A percentile compares a stretch with the other conserved stretches of the same genome.
Conservation (phyloP, 192 early-diverging fungal species). For the Linnemannia zychae region DNA sequence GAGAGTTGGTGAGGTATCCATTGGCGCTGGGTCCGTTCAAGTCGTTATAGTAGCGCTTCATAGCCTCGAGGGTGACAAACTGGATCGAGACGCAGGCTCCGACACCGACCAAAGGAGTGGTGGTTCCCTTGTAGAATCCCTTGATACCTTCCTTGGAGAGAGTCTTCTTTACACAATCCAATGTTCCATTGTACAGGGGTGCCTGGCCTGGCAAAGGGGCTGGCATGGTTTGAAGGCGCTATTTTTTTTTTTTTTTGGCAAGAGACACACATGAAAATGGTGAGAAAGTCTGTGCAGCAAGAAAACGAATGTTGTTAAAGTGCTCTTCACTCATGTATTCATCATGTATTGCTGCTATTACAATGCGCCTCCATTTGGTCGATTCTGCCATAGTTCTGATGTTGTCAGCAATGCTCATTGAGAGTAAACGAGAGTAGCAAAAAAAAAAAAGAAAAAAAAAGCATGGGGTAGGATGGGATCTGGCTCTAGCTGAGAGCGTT, state of each 20-base stretch:
- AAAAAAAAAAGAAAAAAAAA: conserved; percentile 1
- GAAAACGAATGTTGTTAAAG: not conserved
- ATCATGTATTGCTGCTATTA: not conserved
- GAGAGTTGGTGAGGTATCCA: conserved; percentile 73
- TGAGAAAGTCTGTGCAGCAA: not conserved
- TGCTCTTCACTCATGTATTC: not conserved
- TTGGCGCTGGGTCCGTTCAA: conserved; percentile 65
- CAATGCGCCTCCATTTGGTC: not conserved
- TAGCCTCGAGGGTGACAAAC: conserved; percentile 89
- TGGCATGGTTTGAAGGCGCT: conserved; percentile 94
- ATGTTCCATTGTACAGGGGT: conserved; percentile 81
- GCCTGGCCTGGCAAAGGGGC: conserved; percentile 68
- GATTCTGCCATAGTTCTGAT: not conserved
- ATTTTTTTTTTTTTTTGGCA: conserved; percentile 18
- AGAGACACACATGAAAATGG: not conserved
- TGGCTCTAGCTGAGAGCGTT: not conserved
- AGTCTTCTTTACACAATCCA: conserved; percentile 92
- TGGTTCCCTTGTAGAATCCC: conserved; percentile 96
- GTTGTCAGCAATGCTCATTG: not conserved
- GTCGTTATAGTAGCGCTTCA: conserved; percentile 83
- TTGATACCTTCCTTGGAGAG: conserved; percentile 81
- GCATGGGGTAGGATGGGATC: not conserved
- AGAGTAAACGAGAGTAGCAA: not conserved
- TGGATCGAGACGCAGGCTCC: conserved; percentile 98
- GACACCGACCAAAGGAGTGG: conserved; percentile 93